Evolutionary conservation across 176 grass and related monocot genomes (phyloP), one percentile per base, ranked within the genome.

Genomic region (Eragrostis nindensis): DNA sequence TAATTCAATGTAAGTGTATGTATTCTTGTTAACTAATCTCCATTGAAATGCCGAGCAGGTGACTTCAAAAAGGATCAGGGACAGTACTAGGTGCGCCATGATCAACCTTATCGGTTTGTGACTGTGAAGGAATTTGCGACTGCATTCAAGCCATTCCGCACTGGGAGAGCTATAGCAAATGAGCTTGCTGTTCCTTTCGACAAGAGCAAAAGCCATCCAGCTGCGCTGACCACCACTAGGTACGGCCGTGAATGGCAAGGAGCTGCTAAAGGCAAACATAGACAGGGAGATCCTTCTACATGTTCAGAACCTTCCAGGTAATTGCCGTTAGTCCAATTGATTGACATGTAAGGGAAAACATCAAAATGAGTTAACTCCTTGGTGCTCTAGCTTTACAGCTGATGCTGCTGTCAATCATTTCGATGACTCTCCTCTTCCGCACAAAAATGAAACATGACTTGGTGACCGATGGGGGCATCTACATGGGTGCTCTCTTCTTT

Each of bases 381-480:
- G 22, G 47, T 81, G 7, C 68, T 79, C 73, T 91, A 62, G 5
- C 29, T 57, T 75, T 83, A 21, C 84, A 98, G 95, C 67, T 98
- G 65, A 69, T 77, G 41, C 29, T 95, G 24, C 14, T 89, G 59
- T 83, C 92, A 41, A 19, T 85, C 76, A 89, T 95, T 61, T 18
- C 90, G 57, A 98, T 98, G 95, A 93, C 86, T 1, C 25, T 95
- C 7, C 95, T 98, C 84, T 71, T 98, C 46, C 95, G 95, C 53
- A 95, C 92, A 5, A 82, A 92, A 62, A 91, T 98, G 90, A 89
- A 95, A 24, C 92, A 39, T 53, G 62, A 83, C 11, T 56, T 66
- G 2, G 64, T 88, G 72, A 32, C 2, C 0, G 79, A 83, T 7
- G 95, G 90, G 44, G 75, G 66, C 0, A 66, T 93, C 75, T 98